Evolutionary conservation across 805 yeast genomes (phyloP).

Genomic region (Starmerella vaccinii): DNA sequence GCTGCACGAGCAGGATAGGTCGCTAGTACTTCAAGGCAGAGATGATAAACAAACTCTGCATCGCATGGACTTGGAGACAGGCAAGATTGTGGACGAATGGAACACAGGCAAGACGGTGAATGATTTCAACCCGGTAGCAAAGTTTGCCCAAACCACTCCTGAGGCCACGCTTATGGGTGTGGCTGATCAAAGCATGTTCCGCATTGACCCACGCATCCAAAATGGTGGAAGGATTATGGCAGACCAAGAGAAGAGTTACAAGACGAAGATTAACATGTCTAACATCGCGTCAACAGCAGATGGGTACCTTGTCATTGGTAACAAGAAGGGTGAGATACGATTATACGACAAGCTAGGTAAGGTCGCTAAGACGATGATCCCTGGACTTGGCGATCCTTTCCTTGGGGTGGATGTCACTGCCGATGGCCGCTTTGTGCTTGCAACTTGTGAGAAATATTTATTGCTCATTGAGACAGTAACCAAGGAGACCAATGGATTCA

Average conservation of each 20-base stretch:
- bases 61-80: constrained; percentile 70
- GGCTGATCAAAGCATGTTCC: constrained; percentile 54
- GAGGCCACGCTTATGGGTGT: constrained; percentile 70
- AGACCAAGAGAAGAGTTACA: constrained; percentile 44
- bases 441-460: constrained; percentile 65
- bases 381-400: constrained; percentile 72
- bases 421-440: constrained; percentile 73
- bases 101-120: constrained; percentile 32
- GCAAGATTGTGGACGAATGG: constrained; percentile 84
- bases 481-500: constrained; percentile 59
- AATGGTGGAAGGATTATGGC: constrained; percentile 47
- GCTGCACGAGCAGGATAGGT: constrained; percentile 66
- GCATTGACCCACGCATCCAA: constrained; percentile 66
- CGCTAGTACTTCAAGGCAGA: constrained; percentile 55
- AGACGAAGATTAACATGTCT: constrained; percentile 43
- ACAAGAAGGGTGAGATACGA: constrained; percentile 63
- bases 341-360: constrained; percentile 63
- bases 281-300: constrained; percentile 59
- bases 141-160: constrained; percentile 60
- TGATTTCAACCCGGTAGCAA: constrained; percentile 57
- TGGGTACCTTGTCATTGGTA: constrained; percentile 70
- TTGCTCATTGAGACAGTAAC: constrained; percentile 58
- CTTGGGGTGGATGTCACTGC: constrained; percentile 59
- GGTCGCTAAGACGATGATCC: constrained; percentile 66
- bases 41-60: constrained; percentile 40